Percentiles rank a stretch among this genome's conserved stretches.
Conservation (phyloP, 441 rosid genomes). For the Manihot esculenta region DNA sequence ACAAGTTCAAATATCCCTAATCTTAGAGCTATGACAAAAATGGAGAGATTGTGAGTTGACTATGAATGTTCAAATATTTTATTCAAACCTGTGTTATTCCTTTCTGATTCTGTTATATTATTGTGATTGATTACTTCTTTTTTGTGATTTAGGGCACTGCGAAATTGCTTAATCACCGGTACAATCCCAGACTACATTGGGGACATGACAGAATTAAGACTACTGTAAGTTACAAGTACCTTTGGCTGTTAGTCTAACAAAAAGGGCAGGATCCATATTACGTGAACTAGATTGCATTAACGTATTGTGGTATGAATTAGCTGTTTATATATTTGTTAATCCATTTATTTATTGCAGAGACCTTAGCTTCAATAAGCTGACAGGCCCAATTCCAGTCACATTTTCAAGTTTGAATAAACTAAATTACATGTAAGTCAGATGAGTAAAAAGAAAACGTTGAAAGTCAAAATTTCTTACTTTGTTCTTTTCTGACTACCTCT, state of each 20-base stretch:
- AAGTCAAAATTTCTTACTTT: not conserved
- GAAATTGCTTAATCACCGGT: constrained; percentile 62
- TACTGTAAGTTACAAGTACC: constrained; percentile 49
- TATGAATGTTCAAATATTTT: not conserved
- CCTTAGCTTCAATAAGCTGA: constrained; percentile 70
- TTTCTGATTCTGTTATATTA: not conserved
- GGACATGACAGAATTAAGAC: constrained; percentile 23
- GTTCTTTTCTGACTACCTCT: not conserved
- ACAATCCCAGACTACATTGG: constrained; percentile 49
- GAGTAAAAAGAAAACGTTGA: not conserved
- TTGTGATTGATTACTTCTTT: not conserved
- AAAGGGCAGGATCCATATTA: not conserved
- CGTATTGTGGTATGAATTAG: not conserved
- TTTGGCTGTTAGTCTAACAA: not conserved
- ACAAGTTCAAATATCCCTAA: constrained; percentile 51
- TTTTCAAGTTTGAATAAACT: constrained; percentile 18
- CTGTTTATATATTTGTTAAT: not conserved
- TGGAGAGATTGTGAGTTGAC: constrained; percentile 51
- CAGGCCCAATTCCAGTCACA: constrained; percentile 44
- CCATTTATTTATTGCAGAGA: constrained; percentile 43
- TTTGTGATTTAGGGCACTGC: constrained; percentile 46
- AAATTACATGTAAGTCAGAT: constrained; percentile 46
- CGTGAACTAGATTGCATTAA: not conserved
- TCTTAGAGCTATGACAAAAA: constrained; percentile 29
- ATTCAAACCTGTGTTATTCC: not conserved